These are phyloP conservation scores for Colletotrichum cereale DNA, from an alignment of 2,329 filamentous ascomycete species.

Conservation along the genomic window DNA sequence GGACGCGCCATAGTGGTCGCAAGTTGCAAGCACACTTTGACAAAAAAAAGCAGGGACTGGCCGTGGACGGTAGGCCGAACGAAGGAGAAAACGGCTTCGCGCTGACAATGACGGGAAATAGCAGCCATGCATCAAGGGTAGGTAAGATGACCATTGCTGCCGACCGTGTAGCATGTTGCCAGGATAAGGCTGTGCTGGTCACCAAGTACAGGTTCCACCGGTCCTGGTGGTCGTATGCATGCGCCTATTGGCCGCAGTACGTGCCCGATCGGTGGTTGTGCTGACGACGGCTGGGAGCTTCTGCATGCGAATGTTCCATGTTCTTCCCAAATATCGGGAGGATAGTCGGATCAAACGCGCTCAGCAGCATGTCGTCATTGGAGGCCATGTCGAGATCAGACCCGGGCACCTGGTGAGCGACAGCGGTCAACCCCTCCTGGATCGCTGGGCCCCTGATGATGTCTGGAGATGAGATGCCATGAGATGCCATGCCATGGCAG, in stretches of 20 bases:
- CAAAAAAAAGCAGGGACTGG: constrained; percentile 6
- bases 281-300: constrained; percentile 36
- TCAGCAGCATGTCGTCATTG: constrained; percentile 41
- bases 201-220: constrained; percentile 30
- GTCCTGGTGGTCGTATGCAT: constrained; percentile 18
- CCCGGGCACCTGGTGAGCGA: constrained; percentile 35
- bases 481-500: constrained; percentile 29
- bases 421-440: constrained; percentile 15
- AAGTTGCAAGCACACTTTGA: constrained; percentile 16
- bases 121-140: constrained; percentile 30
- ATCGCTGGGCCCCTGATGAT: constrained; percentile 22
- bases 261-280: constrained; percentile 35
- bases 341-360: constrained; percentile 37
- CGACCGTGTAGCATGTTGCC: constrained; percentile 4
- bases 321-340: constrained; percentile 36
- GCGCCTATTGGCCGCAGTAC: constrained; percentile 39
- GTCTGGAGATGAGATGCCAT: constrained; percentile 30
- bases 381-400: constrained; percentile 31
- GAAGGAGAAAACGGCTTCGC: constrained; percentile 16
- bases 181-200: constrained; percentile 38
- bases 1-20: background rate
- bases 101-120: constrained; percentile 35
- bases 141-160: constrained; percentile 12
- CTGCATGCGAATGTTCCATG: constrained; percentile 35
- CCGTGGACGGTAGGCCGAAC: background rate